phyloP scores from a whole-genome alignment of 2,329 filamentous ascomycete genomes.

The Aspergillaceae sp. region DNA sequence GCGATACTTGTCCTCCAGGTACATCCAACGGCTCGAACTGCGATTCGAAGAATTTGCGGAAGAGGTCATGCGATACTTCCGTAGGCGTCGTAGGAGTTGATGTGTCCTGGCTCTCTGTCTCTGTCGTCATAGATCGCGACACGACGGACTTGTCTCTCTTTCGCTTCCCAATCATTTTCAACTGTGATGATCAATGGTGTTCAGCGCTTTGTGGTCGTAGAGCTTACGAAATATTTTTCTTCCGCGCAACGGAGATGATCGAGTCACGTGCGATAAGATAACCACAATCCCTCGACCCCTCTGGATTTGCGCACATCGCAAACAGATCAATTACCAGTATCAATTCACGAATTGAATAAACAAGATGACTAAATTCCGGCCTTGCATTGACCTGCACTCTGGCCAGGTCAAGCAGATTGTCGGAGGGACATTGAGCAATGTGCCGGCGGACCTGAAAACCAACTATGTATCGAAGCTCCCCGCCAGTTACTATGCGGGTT shows the following conservation, averaged over 20 bases:
- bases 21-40: slow-evolving; percentile 66
- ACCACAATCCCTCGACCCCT: slow-evolving; percentile 6
- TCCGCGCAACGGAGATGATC: not conserved
- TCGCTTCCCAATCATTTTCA: slow-evolving; percentile 39
- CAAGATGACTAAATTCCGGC: slow-evolving; percentile 83
- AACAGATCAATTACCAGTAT: not conserved
- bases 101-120: slow-evolving; percentile 11
- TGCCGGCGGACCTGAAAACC: slow-evolving; percentile 63
- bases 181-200: not conserved
- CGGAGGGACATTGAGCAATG: slow-evolving; percentile 74
- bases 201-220: not conserved
- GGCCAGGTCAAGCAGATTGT: slow-evolving; percentile 98
- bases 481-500: slow-evolving; percentile 66
- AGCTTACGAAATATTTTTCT: slow-evolving; percentile 14
- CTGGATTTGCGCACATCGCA: slow-evolving; percentile 6
- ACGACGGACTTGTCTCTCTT: slow-evolving; percentile 36
- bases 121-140: slow-evolving; percentile 14
- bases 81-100: slow-evolving; percentile 12
- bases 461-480: slow-evolving; percentile 86
- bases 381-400: slow-evolving; percentile 96
- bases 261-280: slow-evolving; percentile 35
- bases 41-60: slow-evolving; percentile 78
- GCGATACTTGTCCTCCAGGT: slow-evolving; percentile 1
- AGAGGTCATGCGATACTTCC: slow-evolving; percentile 58
- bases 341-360: slow-evolving; percentile 3